Percentiles rank a stretch among this genome's conserved stretches.
Conservation (phyloP, 2,329 filamentous ascomycete species). For the Pseudocercospora eumusae region DNA sequence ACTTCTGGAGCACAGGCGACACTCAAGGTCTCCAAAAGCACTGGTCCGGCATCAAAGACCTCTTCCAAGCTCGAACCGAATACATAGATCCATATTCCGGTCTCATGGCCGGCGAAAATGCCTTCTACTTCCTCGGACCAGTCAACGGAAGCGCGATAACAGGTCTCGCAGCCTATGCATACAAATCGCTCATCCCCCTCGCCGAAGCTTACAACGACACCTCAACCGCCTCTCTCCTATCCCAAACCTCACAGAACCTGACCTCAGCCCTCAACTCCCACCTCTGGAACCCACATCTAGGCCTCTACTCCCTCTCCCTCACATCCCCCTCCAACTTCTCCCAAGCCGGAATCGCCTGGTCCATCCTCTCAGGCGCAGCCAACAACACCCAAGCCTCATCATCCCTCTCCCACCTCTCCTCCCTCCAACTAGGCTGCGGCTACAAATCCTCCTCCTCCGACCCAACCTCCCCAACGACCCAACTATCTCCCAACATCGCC, state of each 20-base stretch:
- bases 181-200: constrained; percentile 34
- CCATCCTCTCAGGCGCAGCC: constrained; percentile 41
- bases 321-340: constrained; percentile 38
- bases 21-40: constrained; percentile 23
- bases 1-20: constrained; percentile 34
- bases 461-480: constrained; percentile 34
- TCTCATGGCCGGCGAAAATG: constrained; percentile 28
- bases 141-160: constrained; percentile 37
- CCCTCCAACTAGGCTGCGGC: constrained; percentile 40
- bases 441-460: constrained; percentile 41
- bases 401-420: constrained; percentile 37
- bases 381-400: constrained; percentile 37
- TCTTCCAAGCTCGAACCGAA: constrained; percentile 26
- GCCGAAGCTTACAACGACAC: constrained; percentile 40
- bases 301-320: constrained; percentile 39
- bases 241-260: constrained; percentile 29
- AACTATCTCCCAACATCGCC: constrained; percentile 50
- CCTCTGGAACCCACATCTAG: constrained; percentile 41
- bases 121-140: constrained; percentile 36
- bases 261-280: constrained; percentile 35
- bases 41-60: constrained; percentile 35
- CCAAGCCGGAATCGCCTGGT: constrained; percentile 39
- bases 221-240: constrained; percentile 31
- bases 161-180: constrained; percentile 33
- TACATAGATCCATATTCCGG: constrained; percentile 37